phyloP scores from a whole-genome alignment of 768 basidiomycete genomes.

The Sarcodon sp. region DNA sequence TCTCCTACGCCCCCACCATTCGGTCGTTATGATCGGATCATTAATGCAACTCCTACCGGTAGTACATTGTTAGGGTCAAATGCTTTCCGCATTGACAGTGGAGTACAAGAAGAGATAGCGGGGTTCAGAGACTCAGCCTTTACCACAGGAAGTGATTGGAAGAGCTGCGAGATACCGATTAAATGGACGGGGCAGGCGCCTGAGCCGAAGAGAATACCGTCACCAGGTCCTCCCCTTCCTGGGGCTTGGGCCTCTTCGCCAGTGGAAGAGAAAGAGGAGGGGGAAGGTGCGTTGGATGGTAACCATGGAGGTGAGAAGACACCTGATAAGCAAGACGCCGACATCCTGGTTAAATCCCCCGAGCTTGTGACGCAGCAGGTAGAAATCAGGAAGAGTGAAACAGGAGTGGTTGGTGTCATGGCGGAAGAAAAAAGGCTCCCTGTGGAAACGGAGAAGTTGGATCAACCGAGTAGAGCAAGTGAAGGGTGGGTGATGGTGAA shows the following conservation, averaged over 20 bases:
- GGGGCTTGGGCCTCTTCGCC: slow-evolving; percentile 11
- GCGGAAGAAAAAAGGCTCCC: background rate
- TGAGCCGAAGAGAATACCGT: slow-evolving; percentile 6
- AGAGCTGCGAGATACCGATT: slow-evolving; percentile 39
- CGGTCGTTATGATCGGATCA: background rate
- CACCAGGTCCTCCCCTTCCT: slow-evolving; percentile 4
- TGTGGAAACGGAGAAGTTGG: background rate
- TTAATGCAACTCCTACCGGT: background rate
- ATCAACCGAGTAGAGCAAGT: background rate
- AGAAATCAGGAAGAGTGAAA: slow-evolving; percentile 4
- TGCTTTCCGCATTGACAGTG: background rate
- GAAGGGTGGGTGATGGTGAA: slow-evolving; percentile 17
- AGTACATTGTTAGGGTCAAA: background rate
- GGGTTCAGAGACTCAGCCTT: slow-evolving; percentile 59
- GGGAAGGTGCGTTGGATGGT: background rate
- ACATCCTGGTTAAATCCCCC: background rate
- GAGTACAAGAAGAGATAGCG: slow-evolving; percentile 10
- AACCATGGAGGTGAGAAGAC: slow-evolving; percentile 4
- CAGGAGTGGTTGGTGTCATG: slow-evolving; percentile 1
- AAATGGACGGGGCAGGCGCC: slow-evolving; percentile 44
- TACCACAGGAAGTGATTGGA: slow-evolving; percentile 24
- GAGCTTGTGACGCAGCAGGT: slow-evolving; percentile 3
- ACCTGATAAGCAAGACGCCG: slow-evolving; percentile 2
- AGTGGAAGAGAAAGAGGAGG: slow-evolving; percentile 21
- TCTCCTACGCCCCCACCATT: slow-evolving; percentile 4